Evolutionary conservation across 768 basidiomycete species (phyloP), one percentile per base, ranked within the genome.

Genomic region (Lactarius sanguifluus): DNA sequence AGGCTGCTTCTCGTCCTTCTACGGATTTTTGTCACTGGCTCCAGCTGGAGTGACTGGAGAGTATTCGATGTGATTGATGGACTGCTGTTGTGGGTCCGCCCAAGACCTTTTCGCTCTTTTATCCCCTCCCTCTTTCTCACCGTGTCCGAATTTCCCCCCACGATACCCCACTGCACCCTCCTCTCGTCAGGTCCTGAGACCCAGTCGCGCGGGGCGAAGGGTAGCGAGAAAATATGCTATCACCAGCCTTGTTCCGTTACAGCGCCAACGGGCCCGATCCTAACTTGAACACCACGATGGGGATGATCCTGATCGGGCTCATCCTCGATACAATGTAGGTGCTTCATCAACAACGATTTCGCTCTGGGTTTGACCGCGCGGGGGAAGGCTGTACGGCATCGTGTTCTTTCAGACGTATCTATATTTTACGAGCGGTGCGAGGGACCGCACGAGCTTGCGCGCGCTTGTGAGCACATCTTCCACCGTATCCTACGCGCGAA

Each of bases 381-480:
- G 15, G 36, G 18, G n/a, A 20, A 64, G 64, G 47, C 18, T 64
- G 41, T 64, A 64, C 36, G 64, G 64, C 23, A 64, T 64, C 36
- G 16, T 52, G 36, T 28, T 58, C 23, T 59, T 64, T 36, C 57
- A 59, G 43, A 38, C 34, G 30, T 64, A 59, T 20, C 1, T 52
- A 23, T 64, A 47, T 18, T 59, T 41, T n/a, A 64, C 43, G 36
- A 64, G 23, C 47, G 41, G 47, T 0, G 57, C 41, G 32, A 32
- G 45, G 20, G 47, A 64, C n/a, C 43, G 25, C 25, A 36, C 15
- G 9, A 15, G 56, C 23, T 58, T 64, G 38, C 64, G 57, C 25
- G 40, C 34, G 32, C 28, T 64, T n/a, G 64, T 64, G 64, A 59
- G 64, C 18, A 2, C 36, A 15, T 16, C 18, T 6, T 36, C 25